These are phyloP conservation scores for Lepidopterella palustris DNA, from an alignment of 495 filamentous ascomycete species.

Conservation along the genomic window DNA sequence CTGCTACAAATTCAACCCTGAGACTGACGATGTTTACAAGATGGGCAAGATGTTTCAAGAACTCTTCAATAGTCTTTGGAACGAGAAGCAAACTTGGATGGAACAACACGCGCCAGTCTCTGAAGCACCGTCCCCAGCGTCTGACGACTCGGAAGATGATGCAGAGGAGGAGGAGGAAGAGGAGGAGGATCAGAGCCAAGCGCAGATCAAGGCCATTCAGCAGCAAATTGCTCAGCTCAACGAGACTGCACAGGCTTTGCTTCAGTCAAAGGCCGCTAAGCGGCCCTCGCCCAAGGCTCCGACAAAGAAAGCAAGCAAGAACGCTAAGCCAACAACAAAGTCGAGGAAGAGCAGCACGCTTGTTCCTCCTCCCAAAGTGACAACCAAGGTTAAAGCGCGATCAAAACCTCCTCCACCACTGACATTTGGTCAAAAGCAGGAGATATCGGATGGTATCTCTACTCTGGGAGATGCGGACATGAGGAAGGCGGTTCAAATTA, in stretches of 20 bases:
- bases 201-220: conserved; percentile 30
- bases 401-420: conserved; percentile 34
- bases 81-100: conserved; percentile 68
- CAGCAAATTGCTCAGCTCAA: conserved; percentile 52
- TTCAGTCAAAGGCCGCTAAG: conserved; percentile 46
- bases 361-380: conserved; percentile 23
- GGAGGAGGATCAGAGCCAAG: conserved; percentile 52
- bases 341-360: conserved; percentile 40
- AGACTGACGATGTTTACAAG: conserved; percentile 61
- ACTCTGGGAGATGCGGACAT: conserved; percentile 67
- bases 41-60: conserved; percentile 65
- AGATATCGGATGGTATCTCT: conserved; percentile 74
- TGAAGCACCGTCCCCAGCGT: conserved; percentile 41
- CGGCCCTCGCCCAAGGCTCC: conserved; percentile 39
- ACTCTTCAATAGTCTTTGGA: conserved; percentile 67
- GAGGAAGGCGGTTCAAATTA: conserved; percentile 75
- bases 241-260: conserved; percentile 18
- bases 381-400: conserved; percentile 17
- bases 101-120: conserved; percentile 59
- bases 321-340: conserved; percentile 43
- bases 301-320: conserved; percentile 43
- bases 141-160: conserved; percentile 49
- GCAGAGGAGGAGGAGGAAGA: conserved; percentile 60
- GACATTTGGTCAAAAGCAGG: conserved; percentile 73
- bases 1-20: conserved; percentile 85